Base-by-base conservation (phyloP, 2,329 filamentous ascomycete species). In the Neofusicoccum sp. region DNA sequence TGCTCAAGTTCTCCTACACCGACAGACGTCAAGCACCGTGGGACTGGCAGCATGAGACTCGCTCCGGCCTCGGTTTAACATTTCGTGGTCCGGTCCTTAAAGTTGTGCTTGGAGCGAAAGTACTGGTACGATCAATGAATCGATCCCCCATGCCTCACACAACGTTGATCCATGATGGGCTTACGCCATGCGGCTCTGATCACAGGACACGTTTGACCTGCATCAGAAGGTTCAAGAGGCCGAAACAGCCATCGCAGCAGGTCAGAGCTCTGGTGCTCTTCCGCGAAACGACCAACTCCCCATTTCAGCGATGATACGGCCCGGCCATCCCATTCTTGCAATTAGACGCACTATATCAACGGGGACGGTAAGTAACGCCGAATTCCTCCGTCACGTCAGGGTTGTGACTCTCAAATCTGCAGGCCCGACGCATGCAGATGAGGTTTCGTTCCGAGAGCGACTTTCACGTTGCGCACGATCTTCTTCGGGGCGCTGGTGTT, bases 371-470 rank as follows among this genome's bases (percentile, higher is more conserved):
- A 34, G 47, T 22, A 11, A 14, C 3, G 11, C 49, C 16, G 3
- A n/a, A 22, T n/a, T 28, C 3, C 11, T 29, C 4, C 22, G 2
- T 5, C 8, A 8, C 14, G 28, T 36, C 48, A 22, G n/a, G 1
- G n/a, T 31, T 22, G 4, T 31, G 6, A 56, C 8, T 37, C 22
- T 11, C 7, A 12, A 1, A 9, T 22, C n/a, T 22, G 3, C 49
- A 82, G 80, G 64, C 79, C 34, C 74, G 78, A 43, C 75, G 80
- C 48, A 70, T 80, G 43, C 80, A 83, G 65, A 64, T 83, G 28
- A 80, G 74, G 59, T 81, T 82, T 64, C 67, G 64, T 14, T 75
- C 71, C 4, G 68, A 74, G 8, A 56, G 67, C 31, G 79, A 80
- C 59, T 81, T 72, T 49, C 73, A 74, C 63, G 66, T 63, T 64